Evolutionary conservation across 2,329 filamentous ascomycete genomes (phyloP).

Genomic region (Hypoxylon sp.): DNA sequence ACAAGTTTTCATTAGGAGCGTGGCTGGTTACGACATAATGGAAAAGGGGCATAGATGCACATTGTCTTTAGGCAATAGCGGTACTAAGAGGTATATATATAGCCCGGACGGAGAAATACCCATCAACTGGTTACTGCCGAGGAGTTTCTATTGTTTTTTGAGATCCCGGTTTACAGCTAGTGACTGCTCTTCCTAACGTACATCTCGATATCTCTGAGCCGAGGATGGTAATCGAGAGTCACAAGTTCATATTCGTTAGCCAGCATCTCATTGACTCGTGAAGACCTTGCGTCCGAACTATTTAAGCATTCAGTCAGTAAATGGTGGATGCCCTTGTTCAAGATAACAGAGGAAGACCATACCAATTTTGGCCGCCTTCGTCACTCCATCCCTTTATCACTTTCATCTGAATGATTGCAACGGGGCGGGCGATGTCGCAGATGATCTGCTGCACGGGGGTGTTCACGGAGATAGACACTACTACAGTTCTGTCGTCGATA

Average conservation of each 20-base stretch:
- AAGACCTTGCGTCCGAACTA: conserved; percentile 35
- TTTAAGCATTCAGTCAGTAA: neutral
- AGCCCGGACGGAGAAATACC: neutral
- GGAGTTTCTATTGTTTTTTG: neutral
- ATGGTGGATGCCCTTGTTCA: neutral
- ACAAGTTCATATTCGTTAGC: conserved; percentile 31
- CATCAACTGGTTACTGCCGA: neutral
- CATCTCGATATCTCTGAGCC: conserved; percentile 7
- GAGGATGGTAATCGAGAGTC: neutral
- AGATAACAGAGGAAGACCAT: neutral
- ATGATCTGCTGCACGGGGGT: conserved; percentile 55
- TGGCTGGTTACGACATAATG: neutral
- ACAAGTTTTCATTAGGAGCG: conserved; percentile 12
- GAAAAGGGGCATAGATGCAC: conserved; percentile 8
- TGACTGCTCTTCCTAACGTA: conserved; percentile 24
- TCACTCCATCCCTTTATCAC: conserved; percentile 4
- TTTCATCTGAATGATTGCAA: conserved; percentile 50
- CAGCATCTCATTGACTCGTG: conserved; percentile 35
- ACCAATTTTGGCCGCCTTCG: conserved; percentile 2
- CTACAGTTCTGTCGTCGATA: conserved; percentile 51
- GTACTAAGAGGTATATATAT: neutral
- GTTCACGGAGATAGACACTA: conserved; percentile 51
- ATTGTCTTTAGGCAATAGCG: conserved; percentile 23
- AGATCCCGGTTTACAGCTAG: neutral
- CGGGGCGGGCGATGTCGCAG: conserved; percentile 54